These are phyloP conservation scores for Colletotrichum sp. DNA, from an alignment of 2,329 filamentous ascomycete genomes.

Conservation along the genomic window DNA sequence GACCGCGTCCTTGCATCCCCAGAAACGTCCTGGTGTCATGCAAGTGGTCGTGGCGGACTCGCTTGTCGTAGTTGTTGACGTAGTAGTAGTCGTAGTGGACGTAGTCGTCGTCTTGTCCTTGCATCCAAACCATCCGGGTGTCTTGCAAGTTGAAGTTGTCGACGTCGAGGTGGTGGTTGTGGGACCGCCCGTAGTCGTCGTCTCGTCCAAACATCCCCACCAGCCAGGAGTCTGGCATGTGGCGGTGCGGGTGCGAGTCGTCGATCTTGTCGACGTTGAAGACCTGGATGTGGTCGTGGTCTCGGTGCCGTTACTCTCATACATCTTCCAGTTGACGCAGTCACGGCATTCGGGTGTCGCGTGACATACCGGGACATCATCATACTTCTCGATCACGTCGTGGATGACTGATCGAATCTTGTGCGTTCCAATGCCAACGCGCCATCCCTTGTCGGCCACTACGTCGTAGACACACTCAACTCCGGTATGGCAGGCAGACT, in stretches of 20 bases:
- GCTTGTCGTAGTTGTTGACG: slow-evolving; percentile 29
- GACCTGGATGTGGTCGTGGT: slow-evolving; percentile 68
- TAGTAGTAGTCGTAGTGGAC: slow-evolving; percentile 25
- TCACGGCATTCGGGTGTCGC: slow-evolving; percentile 83
- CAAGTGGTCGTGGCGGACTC: slow-evolving; percentile 42
- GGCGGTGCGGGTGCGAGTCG: slow-evolving; percentile 73
- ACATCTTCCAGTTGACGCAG: slow-evolving; percentile 93
- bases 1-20: slow-evolving; percentile 55
- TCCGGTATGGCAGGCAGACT: slow-evolving; percentile 91
- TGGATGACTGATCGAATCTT: slow-evolving; percentile 88
- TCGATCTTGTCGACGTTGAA: slow-evolving; percentile 58
- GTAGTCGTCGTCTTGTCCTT: slow-evolving; percentile 54
- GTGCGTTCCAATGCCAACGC: slow-evolving; percentile 89
- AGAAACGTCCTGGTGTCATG: slow-evolving; percentile 59
- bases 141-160: slow-evolving; percentile 62
- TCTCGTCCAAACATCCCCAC: slow-evolving; percentile 81
- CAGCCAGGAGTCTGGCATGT: slow-evolving; percentile 93
- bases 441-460: slow-evolving; percentile 89
- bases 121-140: slow-evolving; percentile 72
- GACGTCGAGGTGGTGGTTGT: slow-evolving; percentile 50
- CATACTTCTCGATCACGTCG: slow-evolving; percentile 85
- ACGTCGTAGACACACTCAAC: slow-evolving; percentile 91
- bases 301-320: slow-evolving; percentile 88
- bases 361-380: slow-evolving; percentile 77
- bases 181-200: slow-evolving; percentile 51